Base-by-base conservation (phyloP, 2,329 filamentous ascomycete genomes). In the Fusarium kyushuense region DNA sequence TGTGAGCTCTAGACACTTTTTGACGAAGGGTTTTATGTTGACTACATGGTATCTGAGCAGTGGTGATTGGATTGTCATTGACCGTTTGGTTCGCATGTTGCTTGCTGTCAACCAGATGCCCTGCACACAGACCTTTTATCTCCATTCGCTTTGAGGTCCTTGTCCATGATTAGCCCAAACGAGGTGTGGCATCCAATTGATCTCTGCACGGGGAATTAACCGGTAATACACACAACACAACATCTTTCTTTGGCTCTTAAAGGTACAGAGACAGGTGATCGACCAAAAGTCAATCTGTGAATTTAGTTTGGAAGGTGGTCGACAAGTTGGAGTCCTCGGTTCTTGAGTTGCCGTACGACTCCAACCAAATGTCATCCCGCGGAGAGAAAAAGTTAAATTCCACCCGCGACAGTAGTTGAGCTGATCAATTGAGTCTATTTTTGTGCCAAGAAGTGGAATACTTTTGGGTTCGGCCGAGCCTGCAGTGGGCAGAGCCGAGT, bases 141-240 rank as follows among this genome's bases (percentile, higher is more conserved):
- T 30, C 47, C 33, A 19, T 51, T 40, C 13, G 17, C 33, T 29
- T 40, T 10, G 13, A 12, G 16, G 13, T 40, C 33, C 33, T 51
- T 51, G 32, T 40, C 47, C 38, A 51, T 32, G 32, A 45, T 53
- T 54, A 33, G 48, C 55, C 55, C 32, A 12, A 29, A 23, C 14
- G 13, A 40, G 55, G 40, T 19, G 41, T 33, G 32, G 14, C 43
- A 27, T 35, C 43, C 19, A 53, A 61, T 53, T 54, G 45, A 54
- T 23, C 5, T 35, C 3, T 14, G 10, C 23, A 4, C n/a, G 5
- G 32, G 58, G 23, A 25, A 61, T 53, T 45, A 54, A 40, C 45
- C 58, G 58, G 56, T n/a, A 45, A 61, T 53, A 61, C 32, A 5
- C 6, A 5, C 1, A 6, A 25, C 7, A 17, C 1, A 6, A 25